These are phyloP conservation scores for Akanthomyces muscarius DNA, from an alignment of 2,329 filamentous ascomycete genomes.

Conservation along the genomic window DNA sequence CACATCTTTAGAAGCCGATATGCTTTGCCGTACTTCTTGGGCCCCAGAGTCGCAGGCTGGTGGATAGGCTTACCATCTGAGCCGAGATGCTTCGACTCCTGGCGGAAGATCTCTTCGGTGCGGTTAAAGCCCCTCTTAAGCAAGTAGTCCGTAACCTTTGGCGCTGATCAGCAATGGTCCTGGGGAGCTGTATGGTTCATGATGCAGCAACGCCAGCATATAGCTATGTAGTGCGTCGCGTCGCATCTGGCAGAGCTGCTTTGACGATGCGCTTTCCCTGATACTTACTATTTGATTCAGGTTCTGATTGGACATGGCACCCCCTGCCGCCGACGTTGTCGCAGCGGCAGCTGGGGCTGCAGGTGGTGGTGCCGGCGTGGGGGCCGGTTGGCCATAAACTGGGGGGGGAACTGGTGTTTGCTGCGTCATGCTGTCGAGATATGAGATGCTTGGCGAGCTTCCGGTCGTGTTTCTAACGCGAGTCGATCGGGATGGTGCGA, in stretches of 20 bases:
- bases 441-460: no score
- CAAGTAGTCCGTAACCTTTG: slow-evolving; percentile 82
- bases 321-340: slow-evolving; percentile 30
- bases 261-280: slow-evolving; percentile 20
- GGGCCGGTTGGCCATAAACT: slow-evolving; percentile 27
- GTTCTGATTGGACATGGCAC: slow-evolving; percentile 74
- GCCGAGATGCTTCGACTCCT: slow-evolving; percentile 82
- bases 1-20: slow-evolving; percentile 73
- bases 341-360: slow-evolving; percentile 28
- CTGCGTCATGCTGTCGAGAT: slow-evolving; percentile 8
- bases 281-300: slow-evolving; percentile 88
- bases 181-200: neutral
- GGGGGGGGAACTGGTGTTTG: slow-evolving; percentile 14
- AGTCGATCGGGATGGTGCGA: neutral
- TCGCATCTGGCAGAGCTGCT: slow-evolving; percentile 2
- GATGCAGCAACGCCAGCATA: no score
- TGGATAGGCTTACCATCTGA: slow-evolving; percentile 74
- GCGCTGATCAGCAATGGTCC: slow-evolving; percentile 18
- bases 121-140: slow-evolving; percentile 91
- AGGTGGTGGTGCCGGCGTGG: slow-evolving; percentile 30
- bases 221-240: neutral
- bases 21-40: slow-evolving; percentile 71
- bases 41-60: slow-evolving; percentile 64
- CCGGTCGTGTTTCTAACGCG: neutral
- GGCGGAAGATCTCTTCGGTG: slow-evolving; percentile 87